These are phyloP conservation scores for Collybiopsis luxurians DNA, from an alignment of 768 basidiomycete species.

Conservation along the genomic window DNA sequence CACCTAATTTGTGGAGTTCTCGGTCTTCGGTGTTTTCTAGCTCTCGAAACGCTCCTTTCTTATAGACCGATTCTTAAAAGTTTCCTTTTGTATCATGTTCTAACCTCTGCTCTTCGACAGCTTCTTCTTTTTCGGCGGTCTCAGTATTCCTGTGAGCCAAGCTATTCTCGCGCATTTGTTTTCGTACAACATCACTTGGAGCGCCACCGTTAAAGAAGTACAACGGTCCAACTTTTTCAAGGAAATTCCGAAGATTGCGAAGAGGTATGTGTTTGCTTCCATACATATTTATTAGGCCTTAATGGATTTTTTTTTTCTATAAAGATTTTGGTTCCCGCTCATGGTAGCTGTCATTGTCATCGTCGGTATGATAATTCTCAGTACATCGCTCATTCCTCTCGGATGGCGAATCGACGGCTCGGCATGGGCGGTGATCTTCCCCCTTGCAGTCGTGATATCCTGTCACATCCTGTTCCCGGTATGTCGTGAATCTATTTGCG, in stretches of 20 bases:
- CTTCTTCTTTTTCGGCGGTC: conserved; percentile 78
- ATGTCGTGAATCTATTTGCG: conserved; percentile 17
- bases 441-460: conserved; percentile 52
- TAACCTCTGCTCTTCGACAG: conserved; percentile 48
- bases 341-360: conserved; percentile 54
- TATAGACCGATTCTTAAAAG: too few species aligned
- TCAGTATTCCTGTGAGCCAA: conserved; percentile 67
- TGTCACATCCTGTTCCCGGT: conserved; percentile 39
- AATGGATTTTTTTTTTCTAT: too few species aligned
- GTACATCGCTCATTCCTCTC: conserved; percentile 43
- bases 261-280: conserved; percentile 53
- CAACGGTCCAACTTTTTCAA: conserved; percentile 87
- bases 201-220: conserved; percentile 75
- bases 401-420: conserved; percentile 57
- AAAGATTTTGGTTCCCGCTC: conserved; percentile 58
- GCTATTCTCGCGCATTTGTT: conserved; percentile 66
- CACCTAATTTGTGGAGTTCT: too few species aligned
- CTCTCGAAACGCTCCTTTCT: too few species aligned
- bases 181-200: conserved; percentile 56
- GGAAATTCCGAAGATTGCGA: conserved; percentile 81
- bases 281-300: too few species aligned
- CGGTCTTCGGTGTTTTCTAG: too few species aligned
- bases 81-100: not conserved
- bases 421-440: conserved; percentile 76
- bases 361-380: conserved; percentile 52